These are phyloP conservation scores for Triticum turgidum DNA, from an alignment of 176 grass and related monocot species.

Conservation along the genomic window DNA sequence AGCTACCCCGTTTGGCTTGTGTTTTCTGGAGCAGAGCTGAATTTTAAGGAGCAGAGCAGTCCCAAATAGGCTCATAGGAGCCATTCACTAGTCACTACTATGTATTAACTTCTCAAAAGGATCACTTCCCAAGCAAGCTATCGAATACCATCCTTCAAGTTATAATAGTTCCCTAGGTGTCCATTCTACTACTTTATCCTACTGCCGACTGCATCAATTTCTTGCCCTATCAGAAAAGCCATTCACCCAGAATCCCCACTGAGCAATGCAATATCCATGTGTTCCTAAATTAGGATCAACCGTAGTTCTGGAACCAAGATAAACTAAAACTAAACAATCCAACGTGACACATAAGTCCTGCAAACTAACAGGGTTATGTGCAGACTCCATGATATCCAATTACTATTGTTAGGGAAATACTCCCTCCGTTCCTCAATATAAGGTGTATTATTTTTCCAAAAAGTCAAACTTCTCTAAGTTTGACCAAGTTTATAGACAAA, in stretches of 20 bases:
- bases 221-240: background rate
- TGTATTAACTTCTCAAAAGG: background rate
- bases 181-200: background rate
- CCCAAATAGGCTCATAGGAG: too few relatives aligned
- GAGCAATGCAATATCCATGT: background rate
- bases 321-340: background rate
- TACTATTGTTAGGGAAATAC: background rate
- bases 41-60: too few relatives aligned
- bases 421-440: too few relatives aligned
- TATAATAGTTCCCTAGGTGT: background rate
- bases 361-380: background rate
- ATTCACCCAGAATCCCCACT: background rate
- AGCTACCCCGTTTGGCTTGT: too few relatives aligned
- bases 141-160: background rate
- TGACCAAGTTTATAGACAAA: too few relatives aligned
- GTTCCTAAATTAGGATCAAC: background rate
- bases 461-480: too few relatives aligned
- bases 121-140: background rate
- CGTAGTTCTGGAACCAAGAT: background rate
- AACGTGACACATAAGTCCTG: background rate
- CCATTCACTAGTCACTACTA: too few relatives aligned
- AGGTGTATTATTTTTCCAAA: too few relatives aligned
- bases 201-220: background rate
- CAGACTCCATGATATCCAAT: background rate
- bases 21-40: too few relatives aligned